Percentiles rank a stretch among this genome's conserved stretches.
Conservation (phyloP, 306 rosid species). For the Trichosanthes cucumerina region DNA sequence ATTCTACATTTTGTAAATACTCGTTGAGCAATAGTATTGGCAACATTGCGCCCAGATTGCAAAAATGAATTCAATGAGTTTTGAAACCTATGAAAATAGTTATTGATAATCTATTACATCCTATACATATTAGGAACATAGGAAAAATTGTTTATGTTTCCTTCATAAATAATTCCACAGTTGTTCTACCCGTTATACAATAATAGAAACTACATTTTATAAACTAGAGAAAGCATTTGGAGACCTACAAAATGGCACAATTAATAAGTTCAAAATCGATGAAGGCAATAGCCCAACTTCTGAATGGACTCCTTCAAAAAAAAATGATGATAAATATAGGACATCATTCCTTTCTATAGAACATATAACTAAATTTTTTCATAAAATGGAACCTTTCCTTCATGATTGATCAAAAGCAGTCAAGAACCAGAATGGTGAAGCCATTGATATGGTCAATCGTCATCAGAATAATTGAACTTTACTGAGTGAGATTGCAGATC, state of each 20-base stretch:
- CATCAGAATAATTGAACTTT: conserved; percentile 76
- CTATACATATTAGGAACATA: neutral
- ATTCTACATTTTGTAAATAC: no score
- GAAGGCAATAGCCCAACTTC: neutral
- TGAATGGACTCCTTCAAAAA: neutral
- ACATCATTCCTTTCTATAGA: neutral
- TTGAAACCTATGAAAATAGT: neutral
- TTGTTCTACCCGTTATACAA: neutral
- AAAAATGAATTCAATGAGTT: no score
- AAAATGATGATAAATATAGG: neutral
- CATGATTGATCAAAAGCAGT: neutral
- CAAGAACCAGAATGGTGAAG: neutral
- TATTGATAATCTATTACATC: neutral
- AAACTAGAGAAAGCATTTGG: neutral
- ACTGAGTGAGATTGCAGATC: conserved; percentile 77
- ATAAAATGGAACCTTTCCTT: neutral
- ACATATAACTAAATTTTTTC: neutral
- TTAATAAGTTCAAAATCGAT: neutral
- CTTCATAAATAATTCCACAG: neutral
- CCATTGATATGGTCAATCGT: conserved; percentile 19
- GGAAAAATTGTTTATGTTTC: neutral
- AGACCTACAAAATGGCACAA: neutral
- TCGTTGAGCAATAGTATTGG: neutral
- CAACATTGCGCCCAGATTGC: neutral
- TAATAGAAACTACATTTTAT: neutral